These are phyloP conservation scores for Phanerochaete sordida DNA, from an alignment of 768 basidiomycete species.

Conservation along the genomic window DNA sequence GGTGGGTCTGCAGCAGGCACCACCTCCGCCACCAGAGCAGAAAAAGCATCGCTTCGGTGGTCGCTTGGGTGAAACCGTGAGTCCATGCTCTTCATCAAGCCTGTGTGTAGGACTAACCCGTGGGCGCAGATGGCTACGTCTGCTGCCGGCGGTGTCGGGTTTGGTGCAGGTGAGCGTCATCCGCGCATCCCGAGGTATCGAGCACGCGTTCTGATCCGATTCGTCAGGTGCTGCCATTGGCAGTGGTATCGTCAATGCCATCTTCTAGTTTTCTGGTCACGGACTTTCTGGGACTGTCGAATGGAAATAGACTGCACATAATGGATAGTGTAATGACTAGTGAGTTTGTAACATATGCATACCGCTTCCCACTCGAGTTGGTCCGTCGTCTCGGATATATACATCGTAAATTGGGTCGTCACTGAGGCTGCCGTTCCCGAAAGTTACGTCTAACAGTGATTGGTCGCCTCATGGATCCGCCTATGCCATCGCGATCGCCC, in stretches of 20 bases:
- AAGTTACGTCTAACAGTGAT: background rate
- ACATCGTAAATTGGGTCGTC: no score
- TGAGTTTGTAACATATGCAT: background rate
- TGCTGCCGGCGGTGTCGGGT: conserved; percentile 65
- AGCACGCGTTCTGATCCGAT: conserved; percentile 28
- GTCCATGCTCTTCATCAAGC: conserved; percentile 11
- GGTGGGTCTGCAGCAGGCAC: conserved; percentile 41
- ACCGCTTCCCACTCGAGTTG: no score
- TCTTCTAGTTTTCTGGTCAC: conserved; percentile 33
- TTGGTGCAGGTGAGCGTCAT: conserved; percentile 66
- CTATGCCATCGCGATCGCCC: background rate
- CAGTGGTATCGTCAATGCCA: conserved; percentile 44
- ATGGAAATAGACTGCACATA: background rate
- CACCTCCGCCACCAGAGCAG: conserved; percentile 16
- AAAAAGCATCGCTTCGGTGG: conserved; percentile 59
- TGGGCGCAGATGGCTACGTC: conserved; percentile 30
- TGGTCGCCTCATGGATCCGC: background rate
- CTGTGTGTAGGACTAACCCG: background rate
- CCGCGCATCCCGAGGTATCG: no score
- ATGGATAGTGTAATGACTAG: background rate
- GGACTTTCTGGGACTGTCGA: background rate
- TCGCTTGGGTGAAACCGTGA: conserved; percentile 54
- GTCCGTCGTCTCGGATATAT: no score
- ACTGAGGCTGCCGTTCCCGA: no score
- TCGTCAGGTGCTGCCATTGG: conserved; percentile 47